A percentile compares a stretch with the other conserved stretches of the same genome.
These are phyloP conservation scores for Endothia cerciana DNA, from an alignment of 2,329 filamentous ascomycete species.

Conservation along the genomic window DNA sequence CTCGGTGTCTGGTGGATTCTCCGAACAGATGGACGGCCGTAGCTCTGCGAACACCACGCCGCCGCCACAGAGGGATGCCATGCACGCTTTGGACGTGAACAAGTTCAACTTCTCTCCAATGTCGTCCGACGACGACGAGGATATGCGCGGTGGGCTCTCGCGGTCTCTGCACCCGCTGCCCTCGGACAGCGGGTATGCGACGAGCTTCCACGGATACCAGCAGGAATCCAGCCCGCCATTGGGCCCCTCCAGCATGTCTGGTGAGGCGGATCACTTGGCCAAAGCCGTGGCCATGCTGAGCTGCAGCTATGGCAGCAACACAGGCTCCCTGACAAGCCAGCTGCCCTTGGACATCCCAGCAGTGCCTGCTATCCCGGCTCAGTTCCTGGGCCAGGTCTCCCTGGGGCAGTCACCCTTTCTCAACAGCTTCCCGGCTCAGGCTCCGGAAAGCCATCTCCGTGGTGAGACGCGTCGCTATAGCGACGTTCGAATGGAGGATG, in stretches of 20 bases:
- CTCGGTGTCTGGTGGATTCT: conserved; percentile 73
- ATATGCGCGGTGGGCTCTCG: conserved; percentile 63
- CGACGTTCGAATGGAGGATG: conserved; percentile 72
- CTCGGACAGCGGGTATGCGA: conserved; percentile 56
- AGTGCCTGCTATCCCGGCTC: conserved; percentile 82
- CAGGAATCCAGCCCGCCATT: conserved; percentile 78
- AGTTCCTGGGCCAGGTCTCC: conserved; percentile 69
- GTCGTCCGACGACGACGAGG: conserved; percentile 60
- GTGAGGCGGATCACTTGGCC: conserved; percentile 81
- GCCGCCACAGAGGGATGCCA: conserved; percentile 74
- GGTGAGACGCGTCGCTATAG: conserved; percentile 52
- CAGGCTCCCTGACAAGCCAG: conserved; percentile 64
- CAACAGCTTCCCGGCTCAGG: conserved; percentile 63
- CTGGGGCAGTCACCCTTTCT: conserved; percentile 66
- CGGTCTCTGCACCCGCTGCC: conserved; percentile 79
- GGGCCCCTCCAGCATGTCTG: conserved; percentile 73
- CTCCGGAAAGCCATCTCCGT: conserved; percentile 69
- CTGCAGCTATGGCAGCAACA: conserved; percentile 84
- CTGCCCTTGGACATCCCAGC: conserved; percentile 78
- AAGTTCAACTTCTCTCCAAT: conserved; percentile 49
- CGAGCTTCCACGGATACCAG: conserved; percentile 71
- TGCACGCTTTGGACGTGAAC: conserved; percentile 47
- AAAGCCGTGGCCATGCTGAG: conserved; percentile 88
- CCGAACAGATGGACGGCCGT: conserved; percentile 73
- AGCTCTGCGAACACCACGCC: conserved; percentile 94